Evolutionary conservation across 2,329 filamentous ascomycete genomes (phyloP).

Genomic region (Tolypocladium tundrense): DNA sequence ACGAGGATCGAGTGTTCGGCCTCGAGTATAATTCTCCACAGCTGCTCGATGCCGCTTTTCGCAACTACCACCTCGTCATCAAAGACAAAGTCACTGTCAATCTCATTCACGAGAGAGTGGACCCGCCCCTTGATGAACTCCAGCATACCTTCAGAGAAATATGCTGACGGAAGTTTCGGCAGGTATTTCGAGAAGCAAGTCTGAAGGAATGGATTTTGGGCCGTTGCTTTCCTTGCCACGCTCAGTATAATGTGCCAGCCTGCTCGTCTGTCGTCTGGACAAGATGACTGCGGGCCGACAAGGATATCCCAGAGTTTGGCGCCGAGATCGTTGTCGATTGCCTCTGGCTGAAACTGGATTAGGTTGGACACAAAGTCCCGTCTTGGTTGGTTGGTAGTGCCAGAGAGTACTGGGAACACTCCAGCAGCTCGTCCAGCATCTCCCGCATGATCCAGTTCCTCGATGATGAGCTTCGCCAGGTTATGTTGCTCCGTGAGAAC

Average conservation of each 20-base stretch:
- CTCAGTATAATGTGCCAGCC: conserved; percentile 60
- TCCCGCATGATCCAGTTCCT: conserved; percentile 51
- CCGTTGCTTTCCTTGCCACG: conserved; percentile 28
- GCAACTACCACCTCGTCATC: conserved; percentile 42
- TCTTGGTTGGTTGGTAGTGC: conserved; percentile 38
- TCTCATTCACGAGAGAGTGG: conserved; percentile 34
- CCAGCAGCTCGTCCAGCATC: conserved; percentile 19
- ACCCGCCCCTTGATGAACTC: conserved; percentile 50
- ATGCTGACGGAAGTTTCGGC: conserved; percentile 43
- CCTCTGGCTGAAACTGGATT: conserved; percentile 49
- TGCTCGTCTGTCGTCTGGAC: conserved; percentile 48
- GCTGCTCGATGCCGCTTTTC: conserved; percentile 51
- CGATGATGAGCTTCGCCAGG: conserved; percentile 50
- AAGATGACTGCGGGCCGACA: conserved; percentile 53
- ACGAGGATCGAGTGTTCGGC: conserved; percentile 58
- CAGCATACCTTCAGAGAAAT: conserved; percentile 51
- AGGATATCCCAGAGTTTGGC: conserved; percentile 61
- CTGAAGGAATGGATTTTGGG: conserved; percentile 45
- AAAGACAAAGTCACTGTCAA: conserved; percentile 29
- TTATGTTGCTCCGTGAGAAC: conserved; percentile 51
- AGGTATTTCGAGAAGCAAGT: conserved; percentile 47
- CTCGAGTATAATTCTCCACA: conserved; percentile 76
- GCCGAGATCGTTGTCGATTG: conserved; percentile 52
- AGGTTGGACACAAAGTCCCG: conserved; percentile 48
- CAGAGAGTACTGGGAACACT: conserved; percentile 34